A percentile compares a stretch with the other conserved stretches of the same genome.
These are phyloP conservation scores for Tarenaya hassleriana DNA, from an alignment of 345 rosid species.

Conservation along the genomic window DNA sequence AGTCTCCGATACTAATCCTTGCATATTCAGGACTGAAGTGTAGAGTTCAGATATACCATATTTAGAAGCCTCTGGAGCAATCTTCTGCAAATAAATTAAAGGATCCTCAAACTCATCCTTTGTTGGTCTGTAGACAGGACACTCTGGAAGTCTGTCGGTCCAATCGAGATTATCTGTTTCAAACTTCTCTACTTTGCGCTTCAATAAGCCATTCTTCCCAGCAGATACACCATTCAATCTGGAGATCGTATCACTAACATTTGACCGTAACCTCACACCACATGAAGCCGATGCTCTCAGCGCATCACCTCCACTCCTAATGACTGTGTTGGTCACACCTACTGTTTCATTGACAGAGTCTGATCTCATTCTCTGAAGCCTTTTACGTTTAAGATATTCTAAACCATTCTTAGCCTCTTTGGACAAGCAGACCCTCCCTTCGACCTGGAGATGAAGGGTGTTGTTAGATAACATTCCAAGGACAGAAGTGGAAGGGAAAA, in stretches of 20 bases:
- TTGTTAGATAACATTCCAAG: neutral
- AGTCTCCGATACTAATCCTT: neutral
- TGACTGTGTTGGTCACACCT: constrained; percentile 39
- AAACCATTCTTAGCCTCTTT: constrained; percentile 54
- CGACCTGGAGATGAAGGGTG: constrained; percentile 40
- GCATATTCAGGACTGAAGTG: constrained; percentile 1
- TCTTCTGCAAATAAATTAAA: constrained; percentile 77
- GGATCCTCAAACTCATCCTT: constrained; percentile 98
- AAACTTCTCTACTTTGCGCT: constrained; percentile 68
- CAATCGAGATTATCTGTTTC: constrained; percentile 70
- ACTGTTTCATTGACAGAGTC: constrained; percentile 34
- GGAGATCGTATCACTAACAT: constrained; percentile 35
- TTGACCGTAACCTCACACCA: constrained; percentile 63
- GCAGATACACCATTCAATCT: constrained; percentile 30
- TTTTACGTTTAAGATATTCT: constrained; percentile 59
- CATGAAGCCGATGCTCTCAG: constrained; percentile 66
- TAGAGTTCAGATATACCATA: constrained; percentile 45
- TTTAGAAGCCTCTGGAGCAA: constrained; percentile 90
- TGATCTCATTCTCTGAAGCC: constrained; percentile 55
- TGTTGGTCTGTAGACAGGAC: constrained; percentile 92
- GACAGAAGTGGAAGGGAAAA: too few species aligned
- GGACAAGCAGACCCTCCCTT: constrained; percentile 34
- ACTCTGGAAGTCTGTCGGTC: constrained; percentile 82
- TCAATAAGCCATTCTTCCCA: constrained; percentile 44
- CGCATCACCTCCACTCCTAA: constrained; percentile 87